Base-by-base conservation (phyloP, 106 monocot species). In the Phalaenopsis equestris region DNA sequence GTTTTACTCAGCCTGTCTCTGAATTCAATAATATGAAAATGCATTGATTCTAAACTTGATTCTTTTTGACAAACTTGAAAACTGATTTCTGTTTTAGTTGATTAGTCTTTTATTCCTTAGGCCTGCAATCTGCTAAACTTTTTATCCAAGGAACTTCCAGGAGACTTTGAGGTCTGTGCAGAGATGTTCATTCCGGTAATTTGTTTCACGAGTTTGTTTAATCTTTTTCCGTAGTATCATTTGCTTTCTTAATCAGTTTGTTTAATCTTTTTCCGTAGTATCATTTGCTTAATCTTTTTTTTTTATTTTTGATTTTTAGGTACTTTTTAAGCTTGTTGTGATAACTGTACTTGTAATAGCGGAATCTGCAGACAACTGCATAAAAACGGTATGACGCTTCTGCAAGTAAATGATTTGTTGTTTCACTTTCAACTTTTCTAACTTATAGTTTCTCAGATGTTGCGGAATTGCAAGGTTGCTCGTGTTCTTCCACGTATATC, bases 281-380 rank as follows among this genome's bases (percentile, higher is more conserved):
- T 72, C 6, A 15, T 72, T 41, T 67, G 21, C 6, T 24, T n/a
- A 72, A 72, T 2, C 4, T 41, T 15, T 16, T 72, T 72, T 56
- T 38, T 41, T 12, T 14, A 16, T 2, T 9, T 39, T 72, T 39
- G 23, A 24, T 42, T 64, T 83, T 73, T 86, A 99, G 99, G 85
- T 95, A 41, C 85, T 99, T 68, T 95, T 99, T 81, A 99, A 99
- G 87, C 99, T 99, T 87, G 99, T 99, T 84, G 99, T 99, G 42
- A 99, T 99, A 56, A 99, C 99, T 41, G 99, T 99, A 47, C 92
- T 95, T 75, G 99, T 99, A 37, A 99, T 99, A 80, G 99, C 99
- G 58, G 99, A 99, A 76, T 99, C 99, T 46, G 90, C 99, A 21
- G 99, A 99, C 79, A 95, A 91, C 84, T 99, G 99, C 79, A 93